phyloP scores from a whole-genome alignment of 2,329 filamentous ascomycete genomes.

The Lasiodiplodia citricola region DNA sequence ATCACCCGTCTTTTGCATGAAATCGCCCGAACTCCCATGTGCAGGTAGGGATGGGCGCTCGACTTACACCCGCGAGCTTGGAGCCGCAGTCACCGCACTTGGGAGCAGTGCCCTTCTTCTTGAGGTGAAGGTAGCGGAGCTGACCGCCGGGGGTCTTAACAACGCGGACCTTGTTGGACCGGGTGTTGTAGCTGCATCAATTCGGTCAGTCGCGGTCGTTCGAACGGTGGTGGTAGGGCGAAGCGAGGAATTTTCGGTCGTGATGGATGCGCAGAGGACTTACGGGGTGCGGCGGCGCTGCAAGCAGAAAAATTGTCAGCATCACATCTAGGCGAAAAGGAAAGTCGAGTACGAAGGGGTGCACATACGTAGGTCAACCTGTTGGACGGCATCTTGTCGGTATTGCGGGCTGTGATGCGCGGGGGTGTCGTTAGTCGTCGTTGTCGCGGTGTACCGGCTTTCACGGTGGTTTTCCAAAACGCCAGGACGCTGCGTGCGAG shows the following conservation, averaged over 20 bases:
- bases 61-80: slow-evolving; percentile 97
- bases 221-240: background rate
- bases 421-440: slow-evolving; percentile 26
- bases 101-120: slow-evolving; percentile 97
- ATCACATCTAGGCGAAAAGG: background rate
- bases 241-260: slow-evolving; percentile 5
- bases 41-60: background rate
- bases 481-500: slow-evolving; percentile 7
- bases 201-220: slow-evolving; percentile 28
- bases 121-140: slow-evolving; percentile 97
- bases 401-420: slow-evolving; percentile 24
- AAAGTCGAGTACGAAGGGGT: background rate
- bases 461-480: slow-evolving; percentile 11
- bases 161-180: slow-evolving; percentile 89
- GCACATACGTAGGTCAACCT: slow-evolving; percentile 63
- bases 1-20: background rate
- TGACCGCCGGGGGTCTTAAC: slow-evolving; percentile 96
- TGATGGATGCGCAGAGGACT: slow-evolving; percentile 32
- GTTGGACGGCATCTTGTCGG: slow-evolving; percentile 58
- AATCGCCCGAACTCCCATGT: background rate
- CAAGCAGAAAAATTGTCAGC: slow-evolving; percentile 30
- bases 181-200: slow-evolving; percentile 86
- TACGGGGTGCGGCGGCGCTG: slow-evolving; percentile 62
- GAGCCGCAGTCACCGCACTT: slow-evolving; percentile 93
- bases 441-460: slow-evolving; percentile 18